Evolutionary conservation across 805 yeast genomes (phyloP), one percentile per base, ranked within the genome.

Genomic region (Cyberlindnera mycetangii): DNA sequence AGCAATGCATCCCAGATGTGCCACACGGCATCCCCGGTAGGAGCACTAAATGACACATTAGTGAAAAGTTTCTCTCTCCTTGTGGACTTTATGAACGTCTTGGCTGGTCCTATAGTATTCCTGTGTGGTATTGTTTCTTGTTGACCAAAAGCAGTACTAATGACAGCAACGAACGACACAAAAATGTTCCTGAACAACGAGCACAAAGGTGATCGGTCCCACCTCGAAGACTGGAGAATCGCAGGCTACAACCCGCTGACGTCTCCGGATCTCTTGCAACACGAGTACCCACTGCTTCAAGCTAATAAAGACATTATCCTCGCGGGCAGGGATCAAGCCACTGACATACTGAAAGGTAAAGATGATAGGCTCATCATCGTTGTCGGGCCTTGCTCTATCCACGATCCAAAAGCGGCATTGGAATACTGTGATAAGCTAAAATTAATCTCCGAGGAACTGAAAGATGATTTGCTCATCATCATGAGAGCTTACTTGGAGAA

Each of bases 401-500:
- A 93, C 64, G 99, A 93, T 64, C 89, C 97, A 27, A 75, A 69
- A 37, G 95, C 97, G 27, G 99, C 98, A 7, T 64, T 86, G 51
- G 98, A 90, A 53, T 93, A 92, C 71, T 87, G 92, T 58, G 70
- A 74, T 28, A 72, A 81, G 58, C 76, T 92, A 46, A 67, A 77
- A 35, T 72, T 71, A 43, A 62, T 83, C 30, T 69, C 85, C 34
- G 79, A 79, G 45, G 74, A 80, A 60, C 72, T 85, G 51, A 74
- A 83, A 52, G 81, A 78, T 38, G 97, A 92, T 55, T 74, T 93
- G 48, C 78, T 82, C 45, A 83, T 93, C 47, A 83, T 93, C 50
- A 93, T 93, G 99, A 83, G 99, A 71, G 98, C 98, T 4, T 93
- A 93, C 72, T 75, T 93, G 60, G 99, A 92, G 67, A 92, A 92